These are phyloP conservation scores for Vachellia pachyceras DNA, from an alignment of 306 rosid species.

Conservation along the genomic window DNA sequence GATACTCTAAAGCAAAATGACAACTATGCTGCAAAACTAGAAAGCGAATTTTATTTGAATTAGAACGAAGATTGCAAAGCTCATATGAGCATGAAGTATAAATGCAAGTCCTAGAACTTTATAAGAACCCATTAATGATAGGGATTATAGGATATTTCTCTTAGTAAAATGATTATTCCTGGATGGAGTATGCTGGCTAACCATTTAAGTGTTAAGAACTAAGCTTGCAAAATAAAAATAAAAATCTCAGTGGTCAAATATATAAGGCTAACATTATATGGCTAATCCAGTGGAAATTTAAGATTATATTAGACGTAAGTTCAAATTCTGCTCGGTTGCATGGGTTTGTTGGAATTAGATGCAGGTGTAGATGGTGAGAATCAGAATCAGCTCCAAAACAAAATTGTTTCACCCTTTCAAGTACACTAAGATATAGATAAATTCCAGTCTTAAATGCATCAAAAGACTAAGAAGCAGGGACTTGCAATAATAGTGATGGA, in stretches of 20 bases:
- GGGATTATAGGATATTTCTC: background rate
- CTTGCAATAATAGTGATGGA: background rate
- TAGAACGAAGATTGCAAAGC: conserved; percentile 3
- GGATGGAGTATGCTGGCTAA: too few relatives aligned
- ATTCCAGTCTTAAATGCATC: background rate
- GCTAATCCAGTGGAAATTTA: background rate
- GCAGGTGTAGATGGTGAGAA: too few relatives aligned
- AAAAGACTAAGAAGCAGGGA: background rate
- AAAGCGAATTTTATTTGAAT: background rate
- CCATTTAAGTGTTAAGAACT: background rate
- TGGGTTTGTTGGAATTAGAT: background rate
- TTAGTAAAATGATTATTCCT: too few relatives aligned
- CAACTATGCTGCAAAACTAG: background rate
- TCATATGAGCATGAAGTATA: conserved; percentile 2
- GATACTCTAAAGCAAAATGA: conserved; percentile 5
- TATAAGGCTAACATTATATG: too few relatives aligned
- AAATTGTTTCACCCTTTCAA: background rate
- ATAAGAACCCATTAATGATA: background rate
- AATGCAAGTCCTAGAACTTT: conserved; percentile 6
- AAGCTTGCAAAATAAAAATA: background rate
- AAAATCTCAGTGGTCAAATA: too few relatives aligned
- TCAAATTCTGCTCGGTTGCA: background rate
- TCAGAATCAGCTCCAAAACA: background rate
- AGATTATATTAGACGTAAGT: background rate
- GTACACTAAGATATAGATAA: background rate